Evolutionary conservation across 345 rosid species (phyloP).

Genomic region (Triadica sebifera): DNA sequence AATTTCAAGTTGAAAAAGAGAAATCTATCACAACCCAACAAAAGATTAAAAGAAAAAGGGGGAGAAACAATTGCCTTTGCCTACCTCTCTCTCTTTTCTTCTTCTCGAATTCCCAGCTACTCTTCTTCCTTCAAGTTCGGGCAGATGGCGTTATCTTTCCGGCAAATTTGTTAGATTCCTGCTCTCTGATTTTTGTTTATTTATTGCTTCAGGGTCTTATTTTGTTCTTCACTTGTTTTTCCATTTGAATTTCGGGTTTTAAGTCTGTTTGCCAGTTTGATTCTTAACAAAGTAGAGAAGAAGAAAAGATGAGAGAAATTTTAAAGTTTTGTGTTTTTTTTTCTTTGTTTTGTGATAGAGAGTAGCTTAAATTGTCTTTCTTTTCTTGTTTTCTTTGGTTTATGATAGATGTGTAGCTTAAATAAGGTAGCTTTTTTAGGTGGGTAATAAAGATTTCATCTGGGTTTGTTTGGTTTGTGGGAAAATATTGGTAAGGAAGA

Average conservation of each 20-base stretch:
- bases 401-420: background rate
- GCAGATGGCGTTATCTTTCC: conserved; percentile 30
- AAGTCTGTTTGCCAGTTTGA: background rate
- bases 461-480: conserved; percentile 16
- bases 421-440: too few relatives aligned
- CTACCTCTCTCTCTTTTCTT: background rate
- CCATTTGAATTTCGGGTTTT: background rate
- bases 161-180: conserved; percentile 18
- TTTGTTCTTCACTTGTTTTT: conserved; percentile 4
- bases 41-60: conserved; percentile 1
- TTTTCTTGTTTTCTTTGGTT: background rate
- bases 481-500: conserved; percentile 6
- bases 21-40: conserved; percentile 12
- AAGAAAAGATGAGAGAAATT: background rate
- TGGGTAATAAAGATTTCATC: background rate
- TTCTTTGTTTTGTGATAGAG: too few relatives aligned
- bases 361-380: too few relatives aligned
- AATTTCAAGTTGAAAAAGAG: conserved; percentile 17
- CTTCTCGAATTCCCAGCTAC: conserved; percentile 32
- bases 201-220: conserved; percentile 14
- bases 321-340: too few relatives aligned
- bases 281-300: conserved; percentile 8
- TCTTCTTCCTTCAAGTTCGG: conserved; percentile 30
- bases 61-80: conserved; percentile 13
- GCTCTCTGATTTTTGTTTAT: conserved; percentile 18